phyloP scores from a whole-genome alignment of 192 early-diverging fungal genomes.

The Powellomyces hirtus region DNA sequence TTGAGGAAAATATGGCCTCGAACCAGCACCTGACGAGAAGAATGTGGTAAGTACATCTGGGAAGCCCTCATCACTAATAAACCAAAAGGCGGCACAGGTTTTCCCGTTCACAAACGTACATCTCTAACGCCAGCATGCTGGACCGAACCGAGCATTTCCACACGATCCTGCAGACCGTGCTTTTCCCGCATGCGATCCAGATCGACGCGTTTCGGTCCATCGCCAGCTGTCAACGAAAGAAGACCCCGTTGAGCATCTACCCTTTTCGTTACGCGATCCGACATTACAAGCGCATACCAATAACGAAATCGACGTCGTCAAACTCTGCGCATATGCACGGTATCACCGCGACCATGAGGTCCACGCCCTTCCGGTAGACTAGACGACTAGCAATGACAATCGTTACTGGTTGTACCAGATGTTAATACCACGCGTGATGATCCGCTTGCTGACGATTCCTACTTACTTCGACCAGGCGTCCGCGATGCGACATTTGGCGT shows the following conservation, averaged over 20 bases:
- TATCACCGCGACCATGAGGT: slow-evolving; percentile 87
- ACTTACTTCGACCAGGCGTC: slow-evolving; percentile 73
- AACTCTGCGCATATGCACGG: slow-evolving; percentile 82
- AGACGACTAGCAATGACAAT: slow-evolving; percentile 91
- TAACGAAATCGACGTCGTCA: slow-evolving; percentile 84
- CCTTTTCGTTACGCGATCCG: no score
- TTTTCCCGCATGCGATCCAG: slow-evolving; percentile 97
- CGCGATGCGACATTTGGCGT: slow-evolving; percentile 72
- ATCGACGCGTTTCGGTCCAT: slow-evolving; percentile 94
- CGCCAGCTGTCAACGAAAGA: slow-evolving; percentile 59
- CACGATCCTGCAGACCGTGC: slow-evolving; percentile 87
- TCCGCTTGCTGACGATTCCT: background rate
- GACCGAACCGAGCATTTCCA: slow-evolving; percentile 82
- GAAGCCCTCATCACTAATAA: background rate
- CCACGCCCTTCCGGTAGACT: slow-evolving; percentile 94
- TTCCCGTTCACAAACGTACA: slow-evolving; percentile 38
- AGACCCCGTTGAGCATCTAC: no score
- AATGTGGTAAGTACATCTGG: background rate
- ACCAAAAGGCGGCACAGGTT: background rate
- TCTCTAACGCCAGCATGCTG: slow-evolving; percentile 78
- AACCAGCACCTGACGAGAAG: slow-evolving; percentile 55
- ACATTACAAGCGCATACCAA: slow-evolving; percentile 54
- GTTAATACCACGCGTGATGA: background rate
- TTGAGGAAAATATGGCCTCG: slow-evolving; percentile 96
- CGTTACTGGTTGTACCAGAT: no score